Evolutionary conservation across 129 eudicot genomes (phyloP).

Genomic region (Flaveria robusta): DNA sequence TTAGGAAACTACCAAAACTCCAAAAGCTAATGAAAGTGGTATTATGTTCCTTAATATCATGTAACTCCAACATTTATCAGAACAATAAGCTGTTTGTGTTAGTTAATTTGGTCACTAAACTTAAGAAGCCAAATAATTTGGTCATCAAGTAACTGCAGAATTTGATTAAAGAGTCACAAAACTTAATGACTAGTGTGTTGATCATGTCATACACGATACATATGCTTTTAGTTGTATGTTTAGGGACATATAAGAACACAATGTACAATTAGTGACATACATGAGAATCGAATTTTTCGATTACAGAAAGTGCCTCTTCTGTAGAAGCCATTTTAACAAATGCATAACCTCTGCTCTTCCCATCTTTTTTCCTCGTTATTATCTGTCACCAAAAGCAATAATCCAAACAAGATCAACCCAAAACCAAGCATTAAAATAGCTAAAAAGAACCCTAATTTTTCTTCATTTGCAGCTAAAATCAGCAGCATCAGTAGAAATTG

Average conservation of each 20-base stretch:
- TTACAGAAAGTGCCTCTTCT: slow-evolving; percentile 71
- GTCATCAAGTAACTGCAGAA: too few species aligned
- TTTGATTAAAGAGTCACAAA: background rate
- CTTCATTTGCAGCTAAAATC: background rate
- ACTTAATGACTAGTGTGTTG: background rate
- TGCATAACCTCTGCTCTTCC: slow-evolving; percentile 86
- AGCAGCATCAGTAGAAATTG: slow-evolving; percentile 11
- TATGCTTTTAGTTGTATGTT: background rate
- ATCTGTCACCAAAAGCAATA: slow-evolving; percentile 43
- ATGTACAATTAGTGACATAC: slow-evolving; percentile 37
- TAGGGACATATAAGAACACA: slow-evolving; percentile 3
- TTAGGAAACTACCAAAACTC: background rate
- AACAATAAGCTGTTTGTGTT: too few species aligned
- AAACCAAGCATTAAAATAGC: background rate
- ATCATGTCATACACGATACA: background rate
- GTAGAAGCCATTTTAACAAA: slow-evolving; percentile 82
- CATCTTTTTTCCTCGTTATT: slow-evolving; percentile 66
- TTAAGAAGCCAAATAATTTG: background rate
- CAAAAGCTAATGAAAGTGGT: background rate
- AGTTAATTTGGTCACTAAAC: background rate
- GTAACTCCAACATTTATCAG: background rate
- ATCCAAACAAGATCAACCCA: slow-evolving; percentile 30
- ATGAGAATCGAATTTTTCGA: slow-evolving; percentile 61
- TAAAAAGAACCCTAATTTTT: background rate
- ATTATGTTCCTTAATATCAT: background rate